Evolutionary conservation across 176 grass and related monocot species (phyloP).

Genomic region (Bonia amplexicaulis): DNA sequence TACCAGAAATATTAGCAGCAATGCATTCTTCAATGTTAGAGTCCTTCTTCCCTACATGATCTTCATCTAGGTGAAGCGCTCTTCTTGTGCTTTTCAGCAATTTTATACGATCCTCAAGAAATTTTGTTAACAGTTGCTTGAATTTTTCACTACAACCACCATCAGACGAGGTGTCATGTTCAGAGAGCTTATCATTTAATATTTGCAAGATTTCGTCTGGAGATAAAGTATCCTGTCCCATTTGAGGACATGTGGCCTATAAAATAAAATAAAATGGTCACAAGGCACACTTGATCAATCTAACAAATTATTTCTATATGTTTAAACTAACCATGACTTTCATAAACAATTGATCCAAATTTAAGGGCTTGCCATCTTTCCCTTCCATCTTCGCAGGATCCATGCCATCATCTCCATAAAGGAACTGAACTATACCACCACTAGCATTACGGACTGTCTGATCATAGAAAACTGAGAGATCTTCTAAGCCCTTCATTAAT

Average conservation of each 20-base stretch:
- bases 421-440: conserved; percentile 84
- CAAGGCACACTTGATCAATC: conserved; percentile 9
- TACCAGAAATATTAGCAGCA: conserved; percentile 89
- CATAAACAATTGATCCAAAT: conserved; percentile 95
- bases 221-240: conserved; percentile 52
- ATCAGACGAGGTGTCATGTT: conserved; percentile 45
- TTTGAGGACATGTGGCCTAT: conserved; percentile 80
- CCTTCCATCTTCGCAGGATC: conserved; percentile 99
- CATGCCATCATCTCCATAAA: conserved; percentile 98
- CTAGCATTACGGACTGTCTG: conserved; percentile 89
- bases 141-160: conserved; percentile 66
- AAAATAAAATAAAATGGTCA: conserved; percentile 23
- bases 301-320: neutral
- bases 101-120: conserved; percentile 50
- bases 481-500: conserved; percentile 97
- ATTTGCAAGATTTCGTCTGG: conserved; percentile 48
- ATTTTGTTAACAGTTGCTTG: conserved; percentile 53
- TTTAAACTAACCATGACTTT: conserved; percentile 84
- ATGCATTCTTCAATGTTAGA: conserved; percentile 43
- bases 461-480: conserved; percentile 92
- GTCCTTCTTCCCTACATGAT: conserved; percentile 30
- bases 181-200: conserved; percentile 50
- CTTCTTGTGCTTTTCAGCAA: conserved; percentile 55
- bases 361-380: conserved; percentile 75
- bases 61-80: conserved; percentile 54